Conservation (phyloP, 2,329 filamentous ascomycete species). For the Pseudogymnoascus sp. region DNA sequence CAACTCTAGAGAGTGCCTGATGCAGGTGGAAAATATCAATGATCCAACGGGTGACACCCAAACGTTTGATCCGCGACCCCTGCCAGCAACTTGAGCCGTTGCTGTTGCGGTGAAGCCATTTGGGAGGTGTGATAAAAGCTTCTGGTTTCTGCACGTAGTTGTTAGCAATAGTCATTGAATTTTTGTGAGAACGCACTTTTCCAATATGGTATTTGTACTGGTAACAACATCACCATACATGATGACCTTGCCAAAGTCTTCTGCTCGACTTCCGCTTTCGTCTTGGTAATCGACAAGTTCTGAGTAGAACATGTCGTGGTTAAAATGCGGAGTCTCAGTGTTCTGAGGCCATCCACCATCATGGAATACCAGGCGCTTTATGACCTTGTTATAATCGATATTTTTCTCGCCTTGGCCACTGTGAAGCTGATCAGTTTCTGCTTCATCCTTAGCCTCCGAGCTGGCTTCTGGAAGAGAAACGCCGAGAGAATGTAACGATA, state of each 20-base stretch:
- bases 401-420: slow-evolving; percentile 45
- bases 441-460: slow-evolving; percentile 11
- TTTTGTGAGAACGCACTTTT: slow-evolving; percentile 51
- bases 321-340: slow-evolving; percentile 76
- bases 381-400: slow-evolving; percentile 63
- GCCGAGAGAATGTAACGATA: slow-evolving; percentile 47
- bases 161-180: slow-evolving; percentile 10
- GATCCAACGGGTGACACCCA: slow-evolving; percentile 87
- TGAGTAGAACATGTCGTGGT: slow-evolving; percentile 69
- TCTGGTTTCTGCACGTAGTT: slow-evolving; percentile 53
- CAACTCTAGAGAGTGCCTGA: slow-evolving; percentile 72
- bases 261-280: slow-evolving; percentile 43
- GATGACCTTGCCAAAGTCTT: slow-evolving; percentile 65
- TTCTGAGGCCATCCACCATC: slow-evolving; percentile 56
- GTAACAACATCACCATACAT: slow-evolving; percentile 90
- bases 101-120: slow-evolving; percentile 82
- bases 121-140: slow-evolving; percentile 65
- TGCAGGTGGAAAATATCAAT: slow-evolving; percentile 78
- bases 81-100: slow-evolving; percentile 77
- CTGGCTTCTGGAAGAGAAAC: slow-evolving; percentile 36
- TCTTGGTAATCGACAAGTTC: slow-evolving; percentile 59
- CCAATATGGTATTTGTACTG: slow-evolving; percentile 85
- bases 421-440: slow-evolving; percentile 13
- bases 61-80: slow-evolving; percentile 83
- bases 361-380: slow-evolving; percentile 68